phyloP scores from a whole-genome alignment of 176 grass and related monocot species.

The Phragmites australis region DNA sequence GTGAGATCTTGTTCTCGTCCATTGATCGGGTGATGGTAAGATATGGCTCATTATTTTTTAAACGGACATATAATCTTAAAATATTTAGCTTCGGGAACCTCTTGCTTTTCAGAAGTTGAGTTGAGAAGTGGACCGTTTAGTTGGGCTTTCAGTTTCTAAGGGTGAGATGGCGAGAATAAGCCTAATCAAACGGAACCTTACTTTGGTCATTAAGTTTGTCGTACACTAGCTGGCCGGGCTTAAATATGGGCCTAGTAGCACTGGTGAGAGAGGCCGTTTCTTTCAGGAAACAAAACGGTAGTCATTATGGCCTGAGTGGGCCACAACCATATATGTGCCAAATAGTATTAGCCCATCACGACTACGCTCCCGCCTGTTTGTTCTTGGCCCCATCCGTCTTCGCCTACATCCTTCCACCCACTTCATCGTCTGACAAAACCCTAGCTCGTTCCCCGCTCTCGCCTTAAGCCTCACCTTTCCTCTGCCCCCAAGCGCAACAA shows the following conservation, averaged over 20 bases:
- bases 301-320: too few species aligned
- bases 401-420: constrained; percentile 21
- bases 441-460: constrained; percentile 19
- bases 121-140: too few species aligned
- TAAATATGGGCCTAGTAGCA: background rate
- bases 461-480: constrained; percentile 35
- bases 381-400: background rate
- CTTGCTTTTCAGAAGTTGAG: too few species aligned
- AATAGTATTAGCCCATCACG: background rate
- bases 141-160: too few species aligned
- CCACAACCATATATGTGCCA: background rate
- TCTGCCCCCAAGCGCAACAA: background rate
- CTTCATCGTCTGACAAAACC: constrained; percentile 33
- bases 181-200: too few species aligned
- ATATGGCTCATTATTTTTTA: too few species aligned
- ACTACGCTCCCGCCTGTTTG: background rate
- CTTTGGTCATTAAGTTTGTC: background rate
- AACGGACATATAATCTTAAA: too few species aligned
- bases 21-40: too few species aligned
- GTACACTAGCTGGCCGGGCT: background rate
- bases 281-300: too few species aligned
- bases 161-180: too few species aligned
- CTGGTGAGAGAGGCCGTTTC: background rate
- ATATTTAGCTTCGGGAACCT: too few species aligned
- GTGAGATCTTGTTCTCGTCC: too few species aligned